Evolutionary conservation across 2,329 filamentous ascomycete genomes (phyloP), one percentile per base, ranked within the genome.

Genomic region (Hypoxylon sp.): DNA sequence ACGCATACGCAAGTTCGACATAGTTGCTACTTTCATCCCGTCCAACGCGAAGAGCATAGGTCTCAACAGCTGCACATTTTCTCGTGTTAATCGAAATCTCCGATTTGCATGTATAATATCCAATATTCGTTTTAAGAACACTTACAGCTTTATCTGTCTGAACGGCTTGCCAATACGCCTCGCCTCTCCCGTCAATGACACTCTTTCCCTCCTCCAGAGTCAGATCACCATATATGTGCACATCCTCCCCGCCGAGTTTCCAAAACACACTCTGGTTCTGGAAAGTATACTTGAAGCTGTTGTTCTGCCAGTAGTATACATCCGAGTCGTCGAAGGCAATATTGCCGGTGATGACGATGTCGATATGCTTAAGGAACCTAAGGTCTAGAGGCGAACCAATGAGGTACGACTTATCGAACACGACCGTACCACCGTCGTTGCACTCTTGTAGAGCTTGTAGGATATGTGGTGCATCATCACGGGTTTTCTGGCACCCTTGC

Each of bases 281-380:
- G 79, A 88, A 93, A 5, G 81, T 82, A 27, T 90, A 89, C 61
- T 85, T 85, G 82, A 92, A 92, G 46, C 85, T 83, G 73, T 91
- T 85, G 7, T 83, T 84, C 69, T 90, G 84, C 91, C 91, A 92
- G 79, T 92, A 92, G 71, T 88, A 85, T 1, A 89, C 90, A 75
- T 93, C 88, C 56, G 65, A 65, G 56, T 90, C 85, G 61, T 86
- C 87, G 79, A 92, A 92, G 62, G 86, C 81, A 20, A 92, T 83
- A 22, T 84, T 85, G 22, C 88, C 89, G 0, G 77, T 78, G 63
- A 81, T 81, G 82, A 87, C 85, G 3, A 92, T 79, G 76, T 93
- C 90, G 31, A 92, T 83, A 70, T 87, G 82, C 48, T 88, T 82
- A 17, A 92, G 80, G 76, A 90, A 91, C 0, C 88, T 91, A 72